Percentiles rank a stretch among this genome's conserved stretches.
These are phyloP conservation scores for Saccharomycopsis fermentans DNA, from an alignment of 805 yeast species.

Conservation along the genomic window DNA sequence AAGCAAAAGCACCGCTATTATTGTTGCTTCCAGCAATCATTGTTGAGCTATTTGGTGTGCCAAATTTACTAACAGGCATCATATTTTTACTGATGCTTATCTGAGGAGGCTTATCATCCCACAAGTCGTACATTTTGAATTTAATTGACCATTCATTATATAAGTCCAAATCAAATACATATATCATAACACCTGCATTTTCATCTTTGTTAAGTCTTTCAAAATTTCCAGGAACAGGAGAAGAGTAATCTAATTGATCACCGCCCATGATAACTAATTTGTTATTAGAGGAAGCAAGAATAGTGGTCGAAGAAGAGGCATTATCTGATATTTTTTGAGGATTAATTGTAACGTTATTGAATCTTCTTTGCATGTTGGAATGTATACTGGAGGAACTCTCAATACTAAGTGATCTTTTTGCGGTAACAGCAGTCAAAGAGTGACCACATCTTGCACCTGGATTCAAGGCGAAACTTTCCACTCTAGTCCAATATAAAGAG, in stretches of 20 bases:
- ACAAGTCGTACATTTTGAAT: slow-evolving; percentile 11
- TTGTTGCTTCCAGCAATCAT: neutral
- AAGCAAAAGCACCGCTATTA: neutral
- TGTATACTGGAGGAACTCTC: neutral
- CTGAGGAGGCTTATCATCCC: slow-evolving; percentile 13
- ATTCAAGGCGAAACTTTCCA: slow-evolving; percentile 33
- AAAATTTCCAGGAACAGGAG: slow-evolving; percentile 35
- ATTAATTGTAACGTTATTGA: slow-evolving; percentile 6
- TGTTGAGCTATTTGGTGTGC: slow-evolving; percentile 1
- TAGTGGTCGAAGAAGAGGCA: slow-evolving; percentile 9
- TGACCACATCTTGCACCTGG: slow-evolving; percentile 92
- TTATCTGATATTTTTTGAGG: slow-evolving; percentile 11
- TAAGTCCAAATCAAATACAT: slow-evolving; percentile 45
- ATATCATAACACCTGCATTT: slow-evolving; percentile 51
- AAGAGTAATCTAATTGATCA: slow-evolving; percentile 61
- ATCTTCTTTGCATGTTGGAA: slow-evolving; percentile 1
- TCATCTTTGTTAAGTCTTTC: slow-evolving; percentile 44
- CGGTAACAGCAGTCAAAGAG: slow-evolving; percentile 54
- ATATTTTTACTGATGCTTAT: neutral
- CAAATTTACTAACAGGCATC: neutral
- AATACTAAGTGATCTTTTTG: neutral
- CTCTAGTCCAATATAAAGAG: slow-evolving; percentile 56
- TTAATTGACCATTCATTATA: slow-evolving; percentile 18
- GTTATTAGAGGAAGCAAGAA: slow-evolving; percentile 30
- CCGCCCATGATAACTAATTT: slow-evolving; percentile 87